Evolutionary conservation across 495 filamentous ascomycete genomes (phyloP).

Genomic region (Alectoria sarmentosa): DNA sequence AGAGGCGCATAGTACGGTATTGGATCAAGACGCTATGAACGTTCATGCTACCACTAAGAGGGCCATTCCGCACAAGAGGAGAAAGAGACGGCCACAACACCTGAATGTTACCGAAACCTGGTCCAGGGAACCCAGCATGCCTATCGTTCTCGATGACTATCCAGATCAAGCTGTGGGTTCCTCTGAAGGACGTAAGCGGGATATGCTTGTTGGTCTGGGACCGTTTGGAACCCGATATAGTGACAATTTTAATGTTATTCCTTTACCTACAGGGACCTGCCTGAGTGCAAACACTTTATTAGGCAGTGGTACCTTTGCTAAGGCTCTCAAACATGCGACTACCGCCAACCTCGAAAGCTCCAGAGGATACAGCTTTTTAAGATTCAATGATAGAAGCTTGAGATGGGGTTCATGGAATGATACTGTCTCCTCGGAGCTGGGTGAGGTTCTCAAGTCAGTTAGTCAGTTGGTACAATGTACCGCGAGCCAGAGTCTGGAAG

Average conservation of each 20-base stretch:
- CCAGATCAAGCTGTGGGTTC: neutral
- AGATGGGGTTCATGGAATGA: constrained; percentile 69
- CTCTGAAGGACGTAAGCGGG: neutral
- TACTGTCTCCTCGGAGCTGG: constrained; percentile 58
- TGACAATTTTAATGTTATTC: constrained; percentile 64
- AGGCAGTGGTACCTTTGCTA: constrained; percentile 60
- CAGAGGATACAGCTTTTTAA: constrained; percentile 33
- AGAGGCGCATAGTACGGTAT: neutral
- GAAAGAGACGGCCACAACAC: constrained; percentile 48
- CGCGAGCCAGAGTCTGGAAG: neutral
- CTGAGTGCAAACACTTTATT: constrained; percentile 73
- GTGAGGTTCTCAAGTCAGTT: constrained; percentile 49
- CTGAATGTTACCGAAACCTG: constrained; percentile 44
- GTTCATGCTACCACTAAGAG: neutral
- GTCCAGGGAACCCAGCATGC: constrained; percentile 43
- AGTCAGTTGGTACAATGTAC: constrained; percentile 24
- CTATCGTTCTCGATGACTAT: constrained; percentile 32
- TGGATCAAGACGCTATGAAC: neutral
- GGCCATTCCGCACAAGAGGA: constrained; percentile 1
- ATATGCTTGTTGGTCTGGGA: constrained; percentile 40
- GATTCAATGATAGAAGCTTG: constrained; percentile 43
- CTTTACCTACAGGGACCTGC: constrained; percentile 59
- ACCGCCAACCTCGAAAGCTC: constrained; percentile 31
- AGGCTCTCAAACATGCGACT: constrained; percentile 37
- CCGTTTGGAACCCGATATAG: constrained; percentile 61